Evolutionary conservation across 495 filamentous ascomycete species (phyloP).

Genomic region (Hyaloscypha hepaticicola): DNA sequence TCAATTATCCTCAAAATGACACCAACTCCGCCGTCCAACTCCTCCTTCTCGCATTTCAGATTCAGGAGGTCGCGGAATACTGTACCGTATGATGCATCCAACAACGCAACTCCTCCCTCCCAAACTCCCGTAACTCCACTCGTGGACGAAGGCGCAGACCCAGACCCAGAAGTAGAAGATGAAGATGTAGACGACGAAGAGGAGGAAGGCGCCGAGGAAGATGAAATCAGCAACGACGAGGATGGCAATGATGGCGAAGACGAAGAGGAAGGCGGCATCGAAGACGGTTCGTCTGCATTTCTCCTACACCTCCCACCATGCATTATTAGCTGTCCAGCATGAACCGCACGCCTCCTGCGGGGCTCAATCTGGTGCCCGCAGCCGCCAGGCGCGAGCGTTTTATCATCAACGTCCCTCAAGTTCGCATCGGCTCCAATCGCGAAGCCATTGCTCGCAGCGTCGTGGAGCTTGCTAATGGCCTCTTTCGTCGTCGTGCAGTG

Average conservation of each 20-base stretch:
- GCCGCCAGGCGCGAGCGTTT: neutral
- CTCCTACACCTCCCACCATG: neutral
- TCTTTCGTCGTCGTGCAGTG: constrained; percentile 16
- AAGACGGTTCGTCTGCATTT: constrained; percentile 34
- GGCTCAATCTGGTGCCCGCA: neutral
- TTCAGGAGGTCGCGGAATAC: constrained; percentile 19
- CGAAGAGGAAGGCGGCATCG: constrained; percentile 38
- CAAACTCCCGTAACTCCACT: constrained; percentile 33
- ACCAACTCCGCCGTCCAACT: constrained; percentile 7
- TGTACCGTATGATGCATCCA: constrained; percentile 23
- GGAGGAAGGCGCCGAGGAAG: constrained; percentile 31
- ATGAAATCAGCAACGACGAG: constrained; percentile 24
- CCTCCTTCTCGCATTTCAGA: constrained; percentile 6
- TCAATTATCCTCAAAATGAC: neutral
- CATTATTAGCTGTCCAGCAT: neutral
- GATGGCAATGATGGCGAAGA: constrained; percentile 27
- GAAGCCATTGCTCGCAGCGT: neutral
- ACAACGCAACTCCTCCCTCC: constrained; percentile 25
- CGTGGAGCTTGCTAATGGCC: neutral
- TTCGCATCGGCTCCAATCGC: neutral
- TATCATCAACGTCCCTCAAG: neutral
- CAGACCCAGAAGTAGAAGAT: neutral
- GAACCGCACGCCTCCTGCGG: neutral
- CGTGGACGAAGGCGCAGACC: constrained; percentile 20
- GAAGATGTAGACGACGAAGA: constrained; percentile 34